These are phyloP conservation scores for Tetrastigma voinierianum DNA, from an alignment of 164 flowering plant genomes.

Conservation along the genomic window DNA sequence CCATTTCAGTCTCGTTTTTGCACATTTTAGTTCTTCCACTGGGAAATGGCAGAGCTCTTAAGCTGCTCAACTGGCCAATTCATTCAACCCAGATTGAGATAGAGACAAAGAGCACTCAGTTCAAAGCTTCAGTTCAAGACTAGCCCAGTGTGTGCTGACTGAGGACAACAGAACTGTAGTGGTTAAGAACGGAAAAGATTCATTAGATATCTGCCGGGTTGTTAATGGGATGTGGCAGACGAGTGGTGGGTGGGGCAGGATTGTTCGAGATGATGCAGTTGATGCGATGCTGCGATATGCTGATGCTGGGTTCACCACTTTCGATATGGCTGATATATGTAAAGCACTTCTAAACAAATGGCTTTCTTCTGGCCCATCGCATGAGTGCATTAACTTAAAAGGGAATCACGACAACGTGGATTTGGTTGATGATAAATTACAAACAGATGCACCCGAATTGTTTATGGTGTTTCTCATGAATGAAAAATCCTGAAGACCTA, in stretches of 20 bases:
- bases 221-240: conserved; percentile 89
- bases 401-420: no score
- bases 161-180: conserved; percentile 23
- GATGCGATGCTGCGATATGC: conserved; percentile 69
- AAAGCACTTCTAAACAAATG: conserved; percentile 6
- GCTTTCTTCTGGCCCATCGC: no score
- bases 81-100: conserved; percentile 14
- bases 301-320: conserved; percentile 65
- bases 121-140: conserved; percentile 9
- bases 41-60: conserved; percentile 33
- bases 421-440: no score
- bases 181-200: conserved; percentile 63
- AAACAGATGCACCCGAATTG: no score
- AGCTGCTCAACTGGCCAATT: conserved; percentile 19
- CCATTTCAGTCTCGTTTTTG: not conserved
- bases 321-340: conserved; percentile 85
- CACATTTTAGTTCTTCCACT: not conserved
- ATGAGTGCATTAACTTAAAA: no score
- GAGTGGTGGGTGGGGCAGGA: conserved; percentile 76
- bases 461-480: no score
- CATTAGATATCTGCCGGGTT: conserved; percentile 61
- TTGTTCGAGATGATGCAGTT: conserved; percentile 55
- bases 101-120: conserved; percentile 1
- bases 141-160: conserved; percentile 26
- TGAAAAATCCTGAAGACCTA: no score